phyloP scores from a whole-genome alignment of 2,329 filamentous ascomycete species.

The Penicillium sumatraense region DNA sequence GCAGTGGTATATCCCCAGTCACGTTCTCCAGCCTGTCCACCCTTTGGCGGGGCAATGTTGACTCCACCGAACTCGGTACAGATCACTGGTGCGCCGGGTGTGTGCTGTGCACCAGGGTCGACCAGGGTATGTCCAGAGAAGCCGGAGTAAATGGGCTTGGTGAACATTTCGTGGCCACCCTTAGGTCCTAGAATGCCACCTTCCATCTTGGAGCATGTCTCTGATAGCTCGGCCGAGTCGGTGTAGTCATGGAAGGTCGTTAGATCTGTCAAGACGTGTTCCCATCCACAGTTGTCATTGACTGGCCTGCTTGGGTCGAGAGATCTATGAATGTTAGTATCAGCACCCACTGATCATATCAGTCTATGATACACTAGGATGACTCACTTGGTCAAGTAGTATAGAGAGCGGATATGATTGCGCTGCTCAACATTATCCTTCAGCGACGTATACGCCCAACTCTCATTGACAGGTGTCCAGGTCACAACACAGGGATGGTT shows the following conservation, averaged over 20 bases:
- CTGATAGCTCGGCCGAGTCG: constrained; percentile 60
- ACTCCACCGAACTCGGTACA: constrained; percentile 72
- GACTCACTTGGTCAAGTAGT: constrained; percentile 65
- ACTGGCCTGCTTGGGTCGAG: constrained; percentile 67
- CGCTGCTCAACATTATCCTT: constrained; percentile 62
- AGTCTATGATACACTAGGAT: not conserved
- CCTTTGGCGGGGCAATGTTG: constrained; percentile 62
- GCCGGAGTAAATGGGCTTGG: constrained; percentile 46
- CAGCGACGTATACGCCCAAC: constrained; percentile 67
- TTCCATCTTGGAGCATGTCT: constrained; percentile 59
- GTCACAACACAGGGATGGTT: constrained; percentile 68
- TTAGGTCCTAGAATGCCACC: constrained; percentile 58
- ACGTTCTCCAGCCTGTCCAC: constrained; percentile 46
- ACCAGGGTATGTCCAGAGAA: constrained; percentile 38
- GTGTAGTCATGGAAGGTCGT: constrained; percentile 72
- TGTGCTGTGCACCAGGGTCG: constrained; percentile 58
- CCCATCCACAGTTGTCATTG: constrained; percentile 75
- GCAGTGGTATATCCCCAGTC: constrained; percentile 74
- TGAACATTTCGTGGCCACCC: constrained; percentile 60
- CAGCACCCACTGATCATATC: too few species aligned
- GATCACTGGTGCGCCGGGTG: constrained; percentile 62
- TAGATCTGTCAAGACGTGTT: constrained; percentile 67
- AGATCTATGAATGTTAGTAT: constrained; percentile 36
- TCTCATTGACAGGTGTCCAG: constrained; percentile 70
- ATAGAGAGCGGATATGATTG: constrained; percentile 67